Evolutionary conservation across 2,329 filamentous ascomycete species (phyloP).

Genomic region (Trichoderma sp.): DNA sequence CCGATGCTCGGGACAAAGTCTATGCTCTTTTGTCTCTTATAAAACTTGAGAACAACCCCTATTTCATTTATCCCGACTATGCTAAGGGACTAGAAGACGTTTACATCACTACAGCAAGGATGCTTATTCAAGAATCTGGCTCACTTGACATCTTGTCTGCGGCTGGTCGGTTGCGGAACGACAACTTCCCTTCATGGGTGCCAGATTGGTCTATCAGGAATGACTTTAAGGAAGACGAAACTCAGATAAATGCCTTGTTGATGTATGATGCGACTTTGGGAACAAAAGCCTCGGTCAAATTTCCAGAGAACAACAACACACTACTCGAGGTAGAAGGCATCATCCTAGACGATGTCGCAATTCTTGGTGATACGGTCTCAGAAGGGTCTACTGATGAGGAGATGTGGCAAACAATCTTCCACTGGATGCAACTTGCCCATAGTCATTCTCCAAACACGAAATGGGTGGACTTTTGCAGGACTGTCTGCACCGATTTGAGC

Average conservation of each 20-base stretch:
- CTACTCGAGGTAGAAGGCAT: not conserved
- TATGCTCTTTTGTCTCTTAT: not conserved
- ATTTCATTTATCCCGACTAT: not conserved
- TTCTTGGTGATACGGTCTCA: not conserved
- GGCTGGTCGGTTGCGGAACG: not conserved
- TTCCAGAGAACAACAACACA: not conserved
- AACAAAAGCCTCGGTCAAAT: not conserved
- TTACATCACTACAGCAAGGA: not conserved
- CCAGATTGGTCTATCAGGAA: not conserved
- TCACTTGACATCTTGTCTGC: not conserved
- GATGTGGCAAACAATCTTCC: not conserved
- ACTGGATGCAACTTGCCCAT: not conserved
- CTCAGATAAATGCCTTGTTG: not conserved
- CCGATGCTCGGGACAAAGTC: not conserved
- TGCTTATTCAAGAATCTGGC: not conserved
- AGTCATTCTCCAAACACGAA: not conserved
- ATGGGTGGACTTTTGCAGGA: not conserved
- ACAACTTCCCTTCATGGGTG: not conserved
- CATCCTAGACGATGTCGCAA: not conserved
- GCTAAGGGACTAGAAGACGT: not conserved
- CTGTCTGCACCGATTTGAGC: not conserved
- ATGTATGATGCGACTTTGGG: not conserved
- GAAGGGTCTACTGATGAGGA: too few relatives aligned
- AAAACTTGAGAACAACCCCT: not conserved
- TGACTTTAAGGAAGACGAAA: not conserved